phyloP scores from a whole-genome alignment of 139 green algal genomes.

The Deuterostichococcus epilithicus region DNA sequence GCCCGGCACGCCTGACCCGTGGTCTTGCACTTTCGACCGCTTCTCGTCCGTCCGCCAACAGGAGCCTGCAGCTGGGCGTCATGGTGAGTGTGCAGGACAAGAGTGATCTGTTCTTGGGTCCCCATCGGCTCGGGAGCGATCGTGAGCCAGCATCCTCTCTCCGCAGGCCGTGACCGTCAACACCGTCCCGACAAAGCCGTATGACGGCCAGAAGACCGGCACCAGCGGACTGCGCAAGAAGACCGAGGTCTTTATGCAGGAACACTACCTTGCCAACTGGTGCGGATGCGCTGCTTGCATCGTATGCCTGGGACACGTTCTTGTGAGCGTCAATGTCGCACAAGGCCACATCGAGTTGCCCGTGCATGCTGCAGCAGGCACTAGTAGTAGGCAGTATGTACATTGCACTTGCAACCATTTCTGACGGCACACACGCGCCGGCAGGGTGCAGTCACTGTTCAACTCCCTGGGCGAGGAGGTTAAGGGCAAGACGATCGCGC shows the following conservation, averaged over 20 bases:
- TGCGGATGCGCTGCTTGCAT: conserved; percentile 1
- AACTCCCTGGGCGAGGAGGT: conserved; percentile 83
- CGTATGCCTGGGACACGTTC: background rate
- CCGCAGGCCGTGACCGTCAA: conserved; percentile 56
- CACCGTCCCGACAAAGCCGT: conserved; percentile 86
- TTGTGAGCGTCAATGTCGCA: background rate
- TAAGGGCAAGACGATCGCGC: conserved; percentile 77
- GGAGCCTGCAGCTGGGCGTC: no score
- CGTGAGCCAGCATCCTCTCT: no score
- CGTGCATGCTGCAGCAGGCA: background rate
- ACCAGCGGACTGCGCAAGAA: conserved; percentile 97
- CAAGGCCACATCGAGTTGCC: background rate
- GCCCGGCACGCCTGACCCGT: no score
- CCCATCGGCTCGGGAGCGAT: no score
- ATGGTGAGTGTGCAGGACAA: no score
- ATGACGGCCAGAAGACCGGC: conserved; percentile 98
- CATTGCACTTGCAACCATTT: no score
- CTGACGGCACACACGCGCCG: no score
- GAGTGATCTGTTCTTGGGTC: no score
- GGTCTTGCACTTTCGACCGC: no score
- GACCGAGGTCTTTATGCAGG: conserved; percentile 87
- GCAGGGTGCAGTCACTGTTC: conserved; percentile 92
- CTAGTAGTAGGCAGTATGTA: no score
- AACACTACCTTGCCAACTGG: conserved; percentile 99
- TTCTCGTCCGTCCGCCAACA: no score